These are phyloP conservation scores for Candida sanyiensis DNA, from an alignment of 805 yeast species.

Conservation along the genomic window DNA sequence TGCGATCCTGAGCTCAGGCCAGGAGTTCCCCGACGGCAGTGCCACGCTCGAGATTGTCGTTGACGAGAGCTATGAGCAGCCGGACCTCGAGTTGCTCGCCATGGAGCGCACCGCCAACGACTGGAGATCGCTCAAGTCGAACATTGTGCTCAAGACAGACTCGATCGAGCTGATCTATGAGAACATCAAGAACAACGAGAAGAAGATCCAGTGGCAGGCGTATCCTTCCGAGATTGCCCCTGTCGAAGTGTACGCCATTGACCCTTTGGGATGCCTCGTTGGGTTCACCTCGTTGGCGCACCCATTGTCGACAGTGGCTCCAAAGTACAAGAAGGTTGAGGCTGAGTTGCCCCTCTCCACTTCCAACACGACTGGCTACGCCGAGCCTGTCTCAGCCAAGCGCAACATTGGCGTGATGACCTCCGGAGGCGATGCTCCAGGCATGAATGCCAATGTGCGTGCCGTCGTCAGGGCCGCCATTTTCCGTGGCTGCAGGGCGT, in stretches of 20 bases:
- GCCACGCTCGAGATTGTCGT: constrained; percentile 26
- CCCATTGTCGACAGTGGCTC: constrained; percentile 48
- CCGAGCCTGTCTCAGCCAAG: constrained; percentile 3
- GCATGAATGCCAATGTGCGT: constrained; percentile 94
- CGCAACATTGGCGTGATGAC: constrained; percentile 87
- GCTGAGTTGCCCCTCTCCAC: constrained; percentile 4
- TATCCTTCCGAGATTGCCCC: constrained; percentile 73
- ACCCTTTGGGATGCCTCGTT: constrained; percentile 77
- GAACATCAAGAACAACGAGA: constrained; percentile 24
- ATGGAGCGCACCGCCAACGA: constrained; percentile 31
- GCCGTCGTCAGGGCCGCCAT: constrained; percentile 93
- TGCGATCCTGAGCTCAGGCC: constrained; percentile 29
- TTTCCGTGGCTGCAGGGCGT: constrained; percentile 79
- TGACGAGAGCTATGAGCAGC: constrained; percentile 17
- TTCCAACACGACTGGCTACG: constrained; percentile 15
- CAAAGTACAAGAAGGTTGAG: constrained; percentile 18
- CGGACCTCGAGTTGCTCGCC: constrained; percentile 26
- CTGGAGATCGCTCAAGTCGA: constrained; percentile 45
- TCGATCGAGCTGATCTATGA: constrained; percentile 25
- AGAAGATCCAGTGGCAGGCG: constrained; percentile 39
- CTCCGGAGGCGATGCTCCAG: constrained; percentile 98
- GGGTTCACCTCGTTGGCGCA: constrained; percentile 69
- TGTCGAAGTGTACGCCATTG: constrained; percentile 66
- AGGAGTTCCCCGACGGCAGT: constrained; percentile 25
- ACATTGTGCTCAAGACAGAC: constrained; percentile 32